Conservation (phyloP, 225 moss, liverwort and hornwort genomes). For the Antitrichia curtipendula region DNA sequence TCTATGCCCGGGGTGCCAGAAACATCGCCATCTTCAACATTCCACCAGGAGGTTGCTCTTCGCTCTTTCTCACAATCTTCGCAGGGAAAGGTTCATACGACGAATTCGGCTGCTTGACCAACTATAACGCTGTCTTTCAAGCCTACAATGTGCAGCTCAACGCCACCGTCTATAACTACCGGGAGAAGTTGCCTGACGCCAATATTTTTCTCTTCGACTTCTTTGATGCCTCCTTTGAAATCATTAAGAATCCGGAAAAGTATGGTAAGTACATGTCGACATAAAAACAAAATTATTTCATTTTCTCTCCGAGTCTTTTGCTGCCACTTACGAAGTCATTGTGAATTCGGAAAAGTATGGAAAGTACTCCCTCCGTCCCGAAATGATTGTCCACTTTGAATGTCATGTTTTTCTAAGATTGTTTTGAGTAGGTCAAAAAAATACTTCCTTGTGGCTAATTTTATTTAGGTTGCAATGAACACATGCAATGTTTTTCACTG, state of each 20-base stretch:
- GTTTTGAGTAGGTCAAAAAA: too few species aligned
- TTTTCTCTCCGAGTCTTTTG: slow-evolving; percentile 9
- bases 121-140: slow-evolving; percentile 4
- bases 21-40: slow-evolving; percentile 30
- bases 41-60: slow-evolving; percentile 15
- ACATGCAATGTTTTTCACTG: too few species aligned
- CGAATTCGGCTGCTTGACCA: slow-evolving; percentile 16
- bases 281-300: not conserved
- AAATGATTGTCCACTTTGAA: too few species aligned
- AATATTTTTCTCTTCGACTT: slow-evolving; percentile 20
- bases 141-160: slow-evolving; percentile 15
- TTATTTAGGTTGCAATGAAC: too few species aligned
- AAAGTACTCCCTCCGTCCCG: too few species aligned
- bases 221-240: slow-evolving; percentile 3
- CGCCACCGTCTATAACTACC: not conserved
- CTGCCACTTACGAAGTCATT: not conserved
- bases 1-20: slow-evolving; percentile 15
- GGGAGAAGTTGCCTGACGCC: slow-evolving; percentile 8
- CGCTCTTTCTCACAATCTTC: not conserved
- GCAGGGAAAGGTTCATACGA: slow-evolving; percentile 14
- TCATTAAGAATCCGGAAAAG: not conserved
- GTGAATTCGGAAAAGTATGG: not conserved
- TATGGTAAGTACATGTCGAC: slow-evolving; percentile 1
- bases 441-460: too few species aligned
- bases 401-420: too few species aligned